Percentiles rank a stretch among this genome's conserved stretches.
phyloP scores from a whole-genome alignment of 2,329 filamentous ascomycete genomes.

The Incumbomyces lentus region DNA sequence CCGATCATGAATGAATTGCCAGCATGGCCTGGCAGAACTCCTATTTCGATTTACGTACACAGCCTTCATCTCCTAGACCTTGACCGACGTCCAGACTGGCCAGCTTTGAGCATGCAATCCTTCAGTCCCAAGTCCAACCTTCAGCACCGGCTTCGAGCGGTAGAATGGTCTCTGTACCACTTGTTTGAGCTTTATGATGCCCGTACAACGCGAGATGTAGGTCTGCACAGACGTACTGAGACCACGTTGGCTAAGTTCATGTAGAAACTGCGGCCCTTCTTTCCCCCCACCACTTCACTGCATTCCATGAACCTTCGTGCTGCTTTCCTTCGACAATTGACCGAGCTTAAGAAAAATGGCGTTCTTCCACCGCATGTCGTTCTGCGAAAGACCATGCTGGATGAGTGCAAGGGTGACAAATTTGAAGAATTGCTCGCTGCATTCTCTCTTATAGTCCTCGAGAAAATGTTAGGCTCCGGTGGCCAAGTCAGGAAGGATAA shows the following conservation, averaged over 20 bases:
- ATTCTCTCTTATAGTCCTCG: constrained; percentile 75
- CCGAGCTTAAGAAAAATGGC: constrained; percentile 80
- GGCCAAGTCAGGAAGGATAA: background rate
- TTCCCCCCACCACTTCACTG: constrained; percentile 77
- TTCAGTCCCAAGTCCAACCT: constrained; percentile 57
- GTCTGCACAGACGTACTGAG: constrained; percentile 6
- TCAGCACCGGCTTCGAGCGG: constrained; percentile 67
- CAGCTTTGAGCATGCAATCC: constrained; percentile 57
- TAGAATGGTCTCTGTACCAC: constrained; percentile 87
- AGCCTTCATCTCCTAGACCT: constrained; percentile 77
- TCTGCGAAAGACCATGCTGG: constrained; percentile 86
- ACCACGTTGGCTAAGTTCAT: constrained; percentile 3
- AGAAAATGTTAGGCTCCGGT: constrained; percentile 42
- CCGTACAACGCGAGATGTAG: constrained; percentile 61
- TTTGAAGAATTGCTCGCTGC: constrained; percentile 75
- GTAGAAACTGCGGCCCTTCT: constrained; percentile 81
- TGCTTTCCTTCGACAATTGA: constrained; percentile 68
- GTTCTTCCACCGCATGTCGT: constrained; percentile 68
- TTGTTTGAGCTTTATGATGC: constrained; percentile 78
- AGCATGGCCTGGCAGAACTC: constrained; percentile 36
- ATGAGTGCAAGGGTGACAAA: constrained; percentile 87
- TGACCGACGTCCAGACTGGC: constrained; percentile 68
- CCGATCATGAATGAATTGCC: background rate
- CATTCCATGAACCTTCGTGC: constrained; percentile 85
- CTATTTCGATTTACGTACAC: constrained; percentile 61